Conservation (phyloP, 179 eudicot species). For the Beta macrorhiza region DNA sequence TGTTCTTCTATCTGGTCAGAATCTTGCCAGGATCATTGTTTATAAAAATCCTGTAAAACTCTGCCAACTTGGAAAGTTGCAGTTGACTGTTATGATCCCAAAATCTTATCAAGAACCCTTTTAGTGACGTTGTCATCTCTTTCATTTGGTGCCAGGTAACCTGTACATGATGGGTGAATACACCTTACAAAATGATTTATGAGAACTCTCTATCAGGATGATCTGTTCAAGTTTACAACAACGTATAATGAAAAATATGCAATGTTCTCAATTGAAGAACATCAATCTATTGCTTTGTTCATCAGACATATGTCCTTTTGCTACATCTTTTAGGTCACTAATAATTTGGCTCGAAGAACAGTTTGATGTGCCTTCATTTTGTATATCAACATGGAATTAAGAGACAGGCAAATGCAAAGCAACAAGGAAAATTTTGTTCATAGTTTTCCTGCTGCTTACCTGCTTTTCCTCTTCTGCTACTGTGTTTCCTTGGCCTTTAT, state of each 20-base stretch:
- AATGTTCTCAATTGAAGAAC: neutral
- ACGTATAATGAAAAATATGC: neutral
- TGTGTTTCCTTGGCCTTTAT: neutral
- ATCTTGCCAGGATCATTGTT: constrained; percentile 47
- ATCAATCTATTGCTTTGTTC: neutral
- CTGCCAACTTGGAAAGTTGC: constrained; percentile 63
- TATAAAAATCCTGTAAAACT: constrained; percentile 68
- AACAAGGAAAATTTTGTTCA: too few relatives aligned
- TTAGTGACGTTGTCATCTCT: neutral
- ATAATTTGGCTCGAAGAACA: too few relatives aligned
- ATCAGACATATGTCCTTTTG: neutral
- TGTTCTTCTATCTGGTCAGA: constrained; percentile 47
- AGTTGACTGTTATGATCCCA: constrained; percentile 57
- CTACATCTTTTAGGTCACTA: too few relatives aligned
- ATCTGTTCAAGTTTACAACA: neutral
- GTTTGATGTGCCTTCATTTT: too few relatives aligned
- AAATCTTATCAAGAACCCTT: constrained; percentile 28
- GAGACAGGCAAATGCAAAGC: too few relatives aligned
- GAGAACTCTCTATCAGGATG: neutral
- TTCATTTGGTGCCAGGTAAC: neutral
- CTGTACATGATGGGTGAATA: neutral
- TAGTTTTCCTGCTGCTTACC: neutral
- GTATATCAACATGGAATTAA: too few relatives aligned
- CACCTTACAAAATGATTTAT: neutral
- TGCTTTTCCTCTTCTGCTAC: neutral